Conservation (phyloP, 257 asterid genomes). For the Penstemon davidsonii region DNA sequence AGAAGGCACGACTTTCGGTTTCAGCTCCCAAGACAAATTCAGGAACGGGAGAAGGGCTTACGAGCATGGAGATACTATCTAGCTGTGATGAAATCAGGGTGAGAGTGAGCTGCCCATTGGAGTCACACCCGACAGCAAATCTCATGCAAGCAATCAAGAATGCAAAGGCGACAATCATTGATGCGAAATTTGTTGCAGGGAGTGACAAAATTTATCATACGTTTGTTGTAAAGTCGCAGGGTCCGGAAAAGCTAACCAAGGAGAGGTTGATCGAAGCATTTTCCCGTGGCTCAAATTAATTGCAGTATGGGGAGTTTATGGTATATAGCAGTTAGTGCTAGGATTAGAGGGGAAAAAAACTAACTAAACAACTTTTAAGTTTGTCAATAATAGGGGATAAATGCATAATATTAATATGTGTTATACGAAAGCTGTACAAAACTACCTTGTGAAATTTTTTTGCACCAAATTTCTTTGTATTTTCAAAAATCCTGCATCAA, state of each 20-base stretch:
- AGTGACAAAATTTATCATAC: conserved; percentile 67
- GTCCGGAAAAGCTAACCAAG: conserved; percentile 60
- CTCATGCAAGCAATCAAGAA: conserved; percentile 62
- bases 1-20: conserved; percentile 37
- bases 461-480: too few species aligned
- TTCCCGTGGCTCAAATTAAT: conserved; percentile 40
- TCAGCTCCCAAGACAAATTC: conserved; percentile 40
- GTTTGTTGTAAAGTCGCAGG: conserved; percentile 69
- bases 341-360: conserved; percentile 23
- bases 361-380: too few species aligned
- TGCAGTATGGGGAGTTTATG: conserved; percentile 38
- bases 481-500: too few species aligned
- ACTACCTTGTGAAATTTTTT: too few species aligned
- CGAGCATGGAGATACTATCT: conserved; percentile 46
- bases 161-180: conserved; percentile 54
- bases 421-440: too few species aligned
- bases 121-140: conserved; percentile 66
- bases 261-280: conserved; percentile 70
- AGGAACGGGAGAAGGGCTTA: conserved; percentile 29
- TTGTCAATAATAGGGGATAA: too few species aligned
- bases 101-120: conserved; percentile 61
- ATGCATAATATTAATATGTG: too few species aligned
- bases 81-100: conserved; percentile 48
- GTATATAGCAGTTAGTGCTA: conserved; percentile 42
- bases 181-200: conserved; percentile 58